Evolutionary conservation across 768 basidiomycete genomes (phyloP), one percentile per base, ranked within the genome.

Genomic region (Hemileccinum impolitum): DNA sequence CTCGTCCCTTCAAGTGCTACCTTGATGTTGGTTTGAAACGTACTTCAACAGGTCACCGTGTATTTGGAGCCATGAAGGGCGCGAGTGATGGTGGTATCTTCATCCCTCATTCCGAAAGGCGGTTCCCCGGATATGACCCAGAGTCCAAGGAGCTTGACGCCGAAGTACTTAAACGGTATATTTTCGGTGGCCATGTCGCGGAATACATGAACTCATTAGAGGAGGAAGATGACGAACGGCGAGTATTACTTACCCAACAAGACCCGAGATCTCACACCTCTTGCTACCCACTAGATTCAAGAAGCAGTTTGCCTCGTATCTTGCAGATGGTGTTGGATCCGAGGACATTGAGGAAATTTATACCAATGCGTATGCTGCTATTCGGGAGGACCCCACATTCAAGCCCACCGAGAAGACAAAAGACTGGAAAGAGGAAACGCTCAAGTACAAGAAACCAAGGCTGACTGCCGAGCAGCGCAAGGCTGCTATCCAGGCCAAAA

Each of bases 191-290:
- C 45, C 96, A 99, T 70, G 87, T 99, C 49, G 92, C 96, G 43
- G 96, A 98, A 74, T 99, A 98, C 80, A 99, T 99, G 96, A 91
- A 98, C 75, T 89, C 85, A 49, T 76, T 98, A 46, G 96, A 99
- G 76, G 96, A 99, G 80, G 96, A 99, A 76, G 96, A 99, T 67
- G 96, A 98, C 62, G 95, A 98, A 75, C 82, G 94, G 84, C 84
- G 58, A 53, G 79, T 66, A 15, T 13, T 49, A 38, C 26, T 18
- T 11, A 17, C 41, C 44, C 11, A n/a, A 25, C 39, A 46, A 43
- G 11, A 48, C 19, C 3, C 14, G 3, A n/a, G 14, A 41, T 44
- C 28, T 58, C 23, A 61, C 45, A 32, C 19, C 1, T 19, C 52
- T 51, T 37, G n/a, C 28, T 17, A 30, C 35, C 43, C 6, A 37